phyloP scores from a whole-genome alignment of 139 green algal genomes.

The Picochlorum sp. region DNA sequence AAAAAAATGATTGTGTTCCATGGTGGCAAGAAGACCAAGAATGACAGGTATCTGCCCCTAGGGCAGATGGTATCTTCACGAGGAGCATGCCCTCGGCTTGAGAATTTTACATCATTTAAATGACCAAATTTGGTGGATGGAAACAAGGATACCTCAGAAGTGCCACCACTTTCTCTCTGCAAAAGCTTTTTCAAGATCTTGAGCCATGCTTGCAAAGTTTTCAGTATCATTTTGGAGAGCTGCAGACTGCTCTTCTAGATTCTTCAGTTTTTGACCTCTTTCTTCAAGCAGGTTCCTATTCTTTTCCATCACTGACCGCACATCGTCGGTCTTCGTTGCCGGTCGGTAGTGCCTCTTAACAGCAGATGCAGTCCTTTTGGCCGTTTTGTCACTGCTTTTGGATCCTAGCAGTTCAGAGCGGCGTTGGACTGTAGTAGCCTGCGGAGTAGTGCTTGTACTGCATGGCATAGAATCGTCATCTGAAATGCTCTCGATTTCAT shows the following conservation, averaged over 20 bases:
- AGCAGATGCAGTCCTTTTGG: slow-evolving; percentile 24
- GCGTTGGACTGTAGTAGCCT: too few relatives aligned
- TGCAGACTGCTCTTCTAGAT: slow-evolving; percentile 30
- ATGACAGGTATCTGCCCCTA: too few relatives aligned
- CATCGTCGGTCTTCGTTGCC: slow-evolving; percentile 1
- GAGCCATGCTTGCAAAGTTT: slow-evolving; percentile 36
- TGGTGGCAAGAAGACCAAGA: too few relatives aligned
- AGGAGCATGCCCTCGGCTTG: too few relatives aligned
- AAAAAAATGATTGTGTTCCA: too few relatives aligned
- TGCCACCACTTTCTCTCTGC: slow-evolving; percentile 48
- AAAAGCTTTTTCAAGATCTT: slow-evolving; percentile 18
- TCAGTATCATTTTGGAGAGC: slow-evolving; percentile 30
- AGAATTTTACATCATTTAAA: too few relatives aligned
- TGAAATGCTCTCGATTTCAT: slow-evolving; percentile 23
- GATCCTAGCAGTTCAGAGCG: too few relatives aligned
- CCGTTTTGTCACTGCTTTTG: not conserved
- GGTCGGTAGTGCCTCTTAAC: slow-evolving; percentile 35
- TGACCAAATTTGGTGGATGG: too few relatives aligned
- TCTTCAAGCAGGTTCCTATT: slow-evolving; percentile 32
- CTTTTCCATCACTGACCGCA: slow-evolving; percentile 25
- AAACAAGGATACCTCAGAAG: not conserved
- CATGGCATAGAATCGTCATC: slow-evolving; percentile 3
- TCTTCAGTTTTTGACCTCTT: slow-evolving; percentile 34
- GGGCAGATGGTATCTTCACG: too few relatives aligned
- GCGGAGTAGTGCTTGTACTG: too few relatives aligned